Evolutionary conservation across 1,284 basidiomycete species (phyloP).

Genomic region (Leccinum huronense): DNA sequence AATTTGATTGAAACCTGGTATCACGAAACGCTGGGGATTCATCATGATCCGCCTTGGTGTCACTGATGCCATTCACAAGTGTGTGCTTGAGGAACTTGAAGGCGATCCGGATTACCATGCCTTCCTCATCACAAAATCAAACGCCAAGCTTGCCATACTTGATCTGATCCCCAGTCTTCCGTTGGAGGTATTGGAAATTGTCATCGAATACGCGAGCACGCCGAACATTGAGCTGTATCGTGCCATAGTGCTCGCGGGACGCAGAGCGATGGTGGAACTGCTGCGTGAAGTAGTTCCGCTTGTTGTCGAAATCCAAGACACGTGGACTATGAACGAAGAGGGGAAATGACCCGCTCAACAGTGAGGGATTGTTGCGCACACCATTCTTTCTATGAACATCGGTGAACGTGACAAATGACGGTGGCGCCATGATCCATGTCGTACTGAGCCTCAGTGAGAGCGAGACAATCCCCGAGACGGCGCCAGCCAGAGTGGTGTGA

Average conservation of each 20-base stretch:
- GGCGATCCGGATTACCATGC: constrained; percentile 83
- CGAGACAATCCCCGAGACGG: constrained; percentile 81
- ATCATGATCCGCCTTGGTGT: constrained; percentile 10
- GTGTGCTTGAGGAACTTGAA: constrained; percentile 76
- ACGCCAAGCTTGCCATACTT: constrained; percentile 98
- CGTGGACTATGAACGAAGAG: constrained; percentile 94
- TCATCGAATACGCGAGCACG: constrained; percentile 96
- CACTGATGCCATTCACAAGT: constrained; percentile 62
- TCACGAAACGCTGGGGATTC: constrained; percentile 9
- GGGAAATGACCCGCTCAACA: constrained; percentile 98
- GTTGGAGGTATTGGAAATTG: constrained; percentile 89
- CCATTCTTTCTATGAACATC: constrained; percentile 97
- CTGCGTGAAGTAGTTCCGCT: constrained; percentile 97
- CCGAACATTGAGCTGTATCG: constrained; percentile 90
- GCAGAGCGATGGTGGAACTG: constrained; percentile 88
- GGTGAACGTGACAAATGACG: constrained; percentile 91
- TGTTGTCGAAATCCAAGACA: constrained; percentile 99
- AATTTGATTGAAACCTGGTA: constrained; percentile 78
- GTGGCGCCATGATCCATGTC: constrained; percentile 87
- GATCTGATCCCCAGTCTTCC: constrained; percentile 93
- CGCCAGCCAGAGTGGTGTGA: constrained; percentile 76
- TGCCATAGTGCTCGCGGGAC: constrained; percentile 76
- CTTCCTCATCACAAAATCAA: constrained; percentile 96
- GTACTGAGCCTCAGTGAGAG: constrained; percentile 75
- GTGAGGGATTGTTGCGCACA: constrained; percentile 90